Conservation (phyloP, 1,284 basidiomycete species). For the Leccinum subrobustum region DNA sequence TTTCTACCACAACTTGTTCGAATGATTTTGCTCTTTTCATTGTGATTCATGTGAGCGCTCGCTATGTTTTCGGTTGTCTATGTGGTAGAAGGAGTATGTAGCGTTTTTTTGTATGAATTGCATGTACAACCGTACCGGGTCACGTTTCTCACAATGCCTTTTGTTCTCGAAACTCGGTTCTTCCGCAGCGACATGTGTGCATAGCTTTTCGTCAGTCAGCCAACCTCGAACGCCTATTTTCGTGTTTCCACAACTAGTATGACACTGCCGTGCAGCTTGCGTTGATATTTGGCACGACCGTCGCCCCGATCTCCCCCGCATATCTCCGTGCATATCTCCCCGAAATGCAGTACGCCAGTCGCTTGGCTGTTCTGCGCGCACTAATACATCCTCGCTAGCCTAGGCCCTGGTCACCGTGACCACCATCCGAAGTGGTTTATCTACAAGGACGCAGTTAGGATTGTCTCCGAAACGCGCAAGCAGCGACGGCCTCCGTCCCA, state of each 20-base stretch:
- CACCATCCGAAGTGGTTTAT: constrained; percentile 90
- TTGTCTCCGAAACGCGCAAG: constrained; percentile 43
- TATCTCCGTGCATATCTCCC: constrained; percentile 57
- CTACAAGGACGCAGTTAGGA: constrained; percentile 70
- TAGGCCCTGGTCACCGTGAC: constrained; percentile 79
- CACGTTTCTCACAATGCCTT: too few relatives aligned
- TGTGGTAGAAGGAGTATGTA: too few relatives aligned
- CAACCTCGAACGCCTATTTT: not conserved
- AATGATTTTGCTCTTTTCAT: too few relatives aligned
- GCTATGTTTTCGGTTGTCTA: too few relatives aligned
- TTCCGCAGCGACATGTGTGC: constrained; percentile 29
- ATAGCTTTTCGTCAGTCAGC: not conserved
- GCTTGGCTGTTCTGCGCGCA: not conserved
- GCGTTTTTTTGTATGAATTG: too few relatives aligned
- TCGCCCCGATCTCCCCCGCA: constrained; percentile 76
- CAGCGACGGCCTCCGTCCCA: constrained; percentile 25
- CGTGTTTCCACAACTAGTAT: constrained; percentile 46
- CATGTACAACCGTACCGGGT: too few relatives aligned
- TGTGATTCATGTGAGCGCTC: too few relatives aligned
- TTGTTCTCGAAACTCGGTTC: too few relatives aligned
- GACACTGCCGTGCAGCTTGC: constrained; percentile 93
- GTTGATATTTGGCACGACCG: constrained; percentile 86
- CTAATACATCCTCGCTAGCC: constrained; percentile 41
- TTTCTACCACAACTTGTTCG: too few relatives aligned
- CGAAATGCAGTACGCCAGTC: constrained; percentile 55